Conservation (phyloP, 495 filamentous ascomycete species). For the Aspergillus saccharolyticus region DNA sequence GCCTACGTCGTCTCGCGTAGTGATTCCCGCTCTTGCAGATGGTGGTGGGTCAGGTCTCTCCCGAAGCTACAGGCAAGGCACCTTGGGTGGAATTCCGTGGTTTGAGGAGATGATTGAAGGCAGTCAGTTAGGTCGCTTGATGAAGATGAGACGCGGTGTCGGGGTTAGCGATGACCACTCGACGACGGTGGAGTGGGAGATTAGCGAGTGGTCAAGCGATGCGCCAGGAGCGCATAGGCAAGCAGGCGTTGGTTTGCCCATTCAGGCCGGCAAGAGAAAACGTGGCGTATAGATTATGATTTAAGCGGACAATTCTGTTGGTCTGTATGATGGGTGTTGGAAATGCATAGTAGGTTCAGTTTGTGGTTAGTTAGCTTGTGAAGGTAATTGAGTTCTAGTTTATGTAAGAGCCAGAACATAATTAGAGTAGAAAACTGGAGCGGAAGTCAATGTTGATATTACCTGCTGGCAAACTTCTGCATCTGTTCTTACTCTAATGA, state of each 20-base stretch:
- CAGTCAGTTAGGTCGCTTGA: conserved; percentile 62
- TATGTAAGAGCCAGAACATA: no score
- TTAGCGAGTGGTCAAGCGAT: conserved; percentile 68
- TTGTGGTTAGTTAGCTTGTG: no score
- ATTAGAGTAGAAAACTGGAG: no score
- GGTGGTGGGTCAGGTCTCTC: conserved; percentile 15
- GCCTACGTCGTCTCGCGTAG: conserved; percentile 13
- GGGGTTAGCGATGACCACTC: conserved; percentile 50
- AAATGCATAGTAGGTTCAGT: no score
- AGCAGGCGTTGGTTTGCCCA: conserved; percentile 13
- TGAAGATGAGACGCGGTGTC: conserved; percentile 52
- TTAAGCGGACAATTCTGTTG: conserved; percentile 5
- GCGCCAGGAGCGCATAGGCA: conserved; percentile 34
- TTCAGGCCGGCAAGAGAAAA: conserved; percentile 33
- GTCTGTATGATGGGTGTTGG: no score
- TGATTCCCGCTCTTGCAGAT: conserved; percentile 19
- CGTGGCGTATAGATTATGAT: conserved; percentile 18
- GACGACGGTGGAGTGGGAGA: conserved; percentile 72
- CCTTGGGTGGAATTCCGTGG: conserved; percentile 62
- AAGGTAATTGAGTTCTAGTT: no score
- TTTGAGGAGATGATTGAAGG: conserved; percentile 76
- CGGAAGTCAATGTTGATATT: no score
- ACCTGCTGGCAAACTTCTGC: no score
- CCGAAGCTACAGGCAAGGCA: conserved; percentile 30
- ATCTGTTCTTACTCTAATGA: no score